phyloP scores from a whole-genome alignment of 2,329 filamentous ascomycete species.

The Exophiala alcalophila region DNA sequence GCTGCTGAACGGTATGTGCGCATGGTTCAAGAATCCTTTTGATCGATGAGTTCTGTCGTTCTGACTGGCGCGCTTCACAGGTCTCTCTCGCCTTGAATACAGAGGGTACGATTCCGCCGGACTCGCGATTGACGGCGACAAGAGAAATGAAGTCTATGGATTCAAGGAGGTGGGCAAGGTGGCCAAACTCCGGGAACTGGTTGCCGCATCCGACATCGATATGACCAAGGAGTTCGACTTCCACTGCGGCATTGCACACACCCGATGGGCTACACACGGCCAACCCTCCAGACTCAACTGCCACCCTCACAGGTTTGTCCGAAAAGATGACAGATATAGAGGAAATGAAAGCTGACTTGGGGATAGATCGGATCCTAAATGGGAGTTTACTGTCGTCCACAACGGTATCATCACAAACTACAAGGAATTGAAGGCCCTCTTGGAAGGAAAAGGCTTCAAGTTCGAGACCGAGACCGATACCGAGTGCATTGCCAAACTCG shows the following conservation, averaged over 20 bases:
- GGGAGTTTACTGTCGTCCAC: constrained; percentile 97
- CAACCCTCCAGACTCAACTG: constrained; percentile 92
- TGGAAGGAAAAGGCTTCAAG: constrained; percentile 91
- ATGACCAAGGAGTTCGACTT: constrained; percentile 93
- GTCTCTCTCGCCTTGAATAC: constrained; percentile 93
- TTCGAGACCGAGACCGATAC: constrained; percentile 99
- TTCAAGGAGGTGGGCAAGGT: constrained; percentile 99
- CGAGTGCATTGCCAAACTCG: constrained; percentile 97
- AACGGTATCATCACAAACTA: constrained; percentile 99
- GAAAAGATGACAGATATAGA: background rate
- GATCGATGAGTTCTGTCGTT: too few relatives aligned
- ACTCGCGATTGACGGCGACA: constrained; percentile 93
- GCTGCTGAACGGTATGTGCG: constrained; percentile 84
- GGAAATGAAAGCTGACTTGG: constrained; percentile 8
- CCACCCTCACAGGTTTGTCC: constrained; percentile 87
- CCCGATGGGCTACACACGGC: constrained; percentile 97
- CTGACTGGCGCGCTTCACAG: constrained; percentile 48
- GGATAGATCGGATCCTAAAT: constrained; percentile 79
- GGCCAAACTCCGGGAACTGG: constrained; percentile 89
- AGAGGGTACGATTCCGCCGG: constrained; percentile 98
- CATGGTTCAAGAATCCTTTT: too few relatives aligned
- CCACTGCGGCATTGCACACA: constrained; percentile 98
- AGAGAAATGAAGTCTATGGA: constrained; percentile 95
- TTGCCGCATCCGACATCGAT: constrained; percentile 78
- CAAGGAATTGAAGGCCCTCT: constrained; percentile 95